These are phyloP conservation scores for Pichia thaimueangensis DNA, from an alignment of 805 yeast species.

Conservation along the genomic window DNA sequence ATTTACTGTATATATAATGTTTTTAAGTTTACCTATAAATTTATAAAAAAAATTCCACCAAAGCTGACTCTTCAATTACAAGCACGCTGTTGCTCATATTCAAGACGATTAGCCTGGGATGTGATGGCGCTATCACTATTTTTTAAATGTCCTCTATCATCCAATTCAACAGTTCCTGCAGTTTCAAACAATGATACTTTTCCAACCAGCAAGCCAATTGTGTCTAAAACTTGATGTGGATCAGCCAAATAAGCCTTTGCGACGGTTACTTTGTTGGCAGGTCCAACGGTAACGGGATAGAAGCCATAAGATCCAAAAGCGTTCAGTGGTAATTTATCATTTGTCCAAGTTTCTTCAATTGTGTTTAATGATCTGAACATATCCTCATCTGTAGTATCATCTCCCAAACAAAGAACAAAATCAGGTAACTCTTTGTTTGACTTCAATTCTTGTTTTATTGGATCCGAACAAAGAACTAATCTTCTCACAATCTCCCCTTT, in stretches of 20 bases:
- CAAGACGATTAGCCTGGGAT: constrained; percentile 44
- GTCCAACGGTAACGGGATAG: constrained; percentile 87
- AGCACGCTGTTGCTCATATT: constrained; percentile 90
- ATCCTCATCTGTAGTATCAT: constrained; percentile 95
- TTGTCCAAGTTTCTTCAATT: constrained; percentile 51
- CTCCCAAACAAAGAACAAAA: constrained; percentile 87
- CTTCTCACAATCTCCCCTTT: constrained; percentile 93
- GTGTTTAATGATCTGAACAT: constrained; percentile 78
- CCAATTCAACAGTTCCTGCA: constrained; percentile 68
- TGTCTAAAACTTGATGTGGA: constrained; percentile 78
- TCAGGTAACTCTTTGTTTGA: constrained; percentile 54
- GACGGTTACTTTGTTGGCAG: constrained; percentile 77
- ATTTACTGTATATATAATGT: too few relatives aligned
- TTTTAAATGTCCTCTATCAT: constrained; percentile 67
- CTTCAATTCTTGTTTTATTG: constrained; percentile 29
- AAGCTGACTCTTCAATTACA: too few relatives aligned
- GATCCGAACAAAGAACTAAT: constrained; percentile 61
- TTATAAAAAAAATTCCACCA: too few relatives aligned
- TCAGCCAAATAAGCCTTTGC: constrained; percentile 83
- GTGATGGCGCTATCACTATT: constrained; percentile 39
- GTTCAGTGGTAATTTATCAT: constrained; percentile 36
- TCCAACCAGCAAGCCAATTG: constrained; percentile 75
- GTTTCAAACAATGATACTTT: constrained; percentile 71
- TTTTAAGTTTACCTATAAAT: too few relatives aligned
- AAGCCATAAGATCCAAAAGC: constrained; percentile 53